A percentile compares a stretch with the other conserved stretches of the same genome.
Conservation (phyloP, 805 yeast species). For the Millerozyma miso region DNA sequence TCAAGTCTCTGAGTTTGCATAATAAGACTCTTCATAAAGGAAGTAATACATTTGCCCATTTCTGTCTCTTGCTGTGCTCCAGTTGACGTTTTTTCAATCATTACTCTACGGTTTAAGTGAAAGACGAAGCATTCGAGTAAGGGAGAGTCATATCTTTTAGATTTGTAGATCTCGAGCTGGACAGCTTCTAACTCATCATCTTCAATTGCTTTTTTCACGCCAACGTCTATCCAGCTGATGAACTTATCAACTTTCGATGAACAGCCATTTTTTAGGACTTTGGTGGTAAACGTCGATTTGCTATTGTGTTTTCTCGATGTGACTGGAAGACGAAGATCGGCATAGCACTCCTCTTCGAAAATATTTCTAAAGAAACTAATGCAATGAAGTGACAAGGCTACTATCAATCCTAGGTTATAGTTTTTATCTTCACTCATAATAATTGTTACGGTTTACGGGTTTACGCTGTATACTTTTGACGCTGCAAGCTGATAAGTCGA, state of each 20-base stretch:
- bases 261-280: conserved; percentile 44
- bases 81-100: background rate
- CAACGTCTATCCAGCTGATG: conserved; percentile 51
- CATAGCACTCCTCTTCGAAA: conserved; percentile 52
- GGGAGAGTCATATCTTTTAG: background rate
- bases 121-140: background rate
- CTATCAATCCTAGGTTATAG: conserved; percentile 16
- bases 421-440: background rate
- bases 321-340: conserved; percentile 42
- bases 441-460: too few species aligned
- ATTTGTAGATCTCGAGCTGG: conserved; percentile 36
- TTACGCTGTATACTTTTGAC: too few species aligned
- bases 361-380: conserved; percentile 53
- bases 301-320: conserved; percentile 15
- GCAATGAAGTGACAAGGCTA: conserved; percentile 54
- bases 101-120: background rate
- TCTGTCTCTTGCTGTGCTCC: background rate
- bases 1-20: conserved; percentile 51
- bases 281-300: conserved; percentile 39
- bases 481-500: too few species aligned
- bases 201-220: conserved; percentile 43
- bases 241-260: conserved; percentile 45
- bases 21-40: conserved; percentile 46
- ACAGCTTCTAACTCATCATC: conserved; percentile 40
- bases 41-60: background rate